phyloP scores from a whole-genome alignment of 1,284 basidiomycete species.

The Grifola frondosa region DNA sequence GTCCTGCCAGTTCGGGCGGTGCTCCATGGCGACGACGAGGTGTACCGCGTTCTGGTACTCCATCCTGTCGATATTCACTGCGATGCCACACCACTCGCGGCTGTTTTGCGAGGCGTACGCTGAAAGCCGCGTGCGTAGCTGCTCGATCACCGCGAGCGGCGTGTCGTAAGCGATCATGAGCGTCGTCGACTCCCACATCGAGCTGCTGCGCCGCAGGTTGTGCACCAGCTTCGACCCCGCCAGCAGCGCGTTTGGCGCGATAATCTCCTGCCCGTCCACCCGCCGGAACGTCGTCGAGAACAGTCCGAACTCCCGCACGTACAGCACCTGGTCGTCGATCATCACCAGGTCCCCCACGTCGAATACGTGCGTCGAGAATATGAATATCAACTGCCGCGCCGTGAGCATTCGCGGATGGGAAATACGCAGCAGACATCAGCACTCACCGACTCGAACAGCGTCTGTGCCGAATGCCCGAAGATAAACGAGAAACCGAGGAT shows the following conservation, averaged over 20 bases:
- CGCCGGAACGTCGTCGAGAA: slow-evolving; percentile 81
- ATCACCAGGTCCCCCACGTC: slow-evolving; percentile 79
- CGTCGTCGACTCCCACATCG: slow-evolving; percentile 71
- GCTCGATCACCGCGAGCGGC: slow-evolving; percentile 67
- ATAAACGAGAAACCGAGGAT: slow-evolving; percentile 80
- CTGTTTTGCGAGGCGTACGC: slow-evolving; percentile 65
- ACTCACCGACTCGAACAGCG: slow-evolving; percentile 75
- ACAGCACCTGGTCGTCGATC: slow-evolving; percentile 70
- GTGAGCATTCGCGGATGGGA: slow-evolving; percentile 1
- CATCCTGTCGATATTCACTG: slow-evolving; percentile 73
- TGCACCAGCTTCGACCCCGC: slow-evolving; percentile 75
- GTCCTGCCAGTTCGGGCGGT: slow-evolving; percentile 83
- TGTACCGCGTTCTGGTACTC: slow-evolving; percentile 72
- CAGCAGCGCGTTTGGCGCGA: slow-evolving; percentile 80
- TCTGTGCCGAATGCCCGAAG: slow-evolving; percentile 82
- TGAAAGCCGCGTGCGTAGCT: slow-evolving; percentile 57
- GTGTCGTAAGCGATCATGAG: slow-evolving; percentile 66
- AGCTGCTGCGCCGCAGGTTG: slow-evolving; percentile 72
- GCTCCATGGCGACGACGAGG: slow-evolving; percentile 73
- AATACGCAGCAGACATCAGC: neutral
- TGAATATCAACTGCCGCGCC: slow-evolving; percentile 64
- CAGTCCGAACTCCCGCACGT: slow-evolving; percentile 78
- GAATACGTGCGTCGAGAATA: slow-evolving; percentile 80
- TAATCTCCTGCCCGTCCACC: slow-evolving; percentile 77
- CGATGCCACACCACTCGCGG: slow-evolving; percentile 69